phyloP scores from a whole-genome alignment of 2,329 filamentous ascomycete species.

The Cladophialophora chaetospira region DNA sequence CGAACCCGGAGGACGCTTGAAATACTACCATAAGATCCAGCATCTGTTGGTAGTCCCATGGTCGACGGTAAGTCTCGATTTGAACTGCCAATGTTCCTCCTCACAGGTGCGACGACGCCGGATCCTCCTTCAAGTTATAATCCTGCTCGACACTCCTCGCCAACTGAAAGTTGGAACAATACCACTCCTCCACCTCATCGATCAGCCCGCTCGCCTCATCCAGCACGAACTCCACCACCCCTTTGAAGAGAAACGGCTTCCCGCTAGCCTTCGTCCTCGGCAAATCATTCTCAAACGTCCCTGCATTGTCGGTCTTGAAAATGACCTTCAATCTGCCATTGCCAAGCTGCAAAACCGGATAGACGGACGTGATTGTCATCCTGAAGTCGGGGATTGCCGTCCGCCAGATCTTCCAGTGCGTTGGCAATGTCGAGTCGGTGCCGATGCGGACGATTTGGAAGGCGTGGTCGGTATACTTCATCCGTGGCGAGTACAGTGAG shows the following conservation, averaged over 20 bases:
- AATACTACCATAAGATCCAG: too few relatives aligned
- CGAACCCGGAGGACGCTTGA: too few relatives aligned
- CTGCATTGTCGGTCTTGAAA: background rate
- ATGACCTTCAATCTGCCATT: background rate
- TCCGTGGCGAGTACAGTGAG: background rate
- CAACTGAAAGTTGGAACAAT: slow-evolving; percentile 3
- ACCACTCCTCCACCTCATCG: slow-evolving; percentile 4
- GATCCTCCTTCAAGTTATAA: too few relatives aligned
- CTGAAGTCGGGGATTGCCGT: background rate
- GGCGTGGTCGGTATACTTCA: slow-evolving; percentile 5
- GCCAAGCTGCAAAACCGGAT: background rate
- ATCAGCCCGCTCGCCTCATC: background rate
- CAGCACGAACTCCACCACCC: background rate
- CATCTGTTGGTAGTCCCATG: too few relatives aligned
- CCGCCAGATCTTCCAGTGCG: slow-evolving; percentile 2
- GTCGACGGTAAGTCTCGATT: too few relatives aligned
- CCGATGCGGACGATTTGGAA: slow-evolving; percentile 6
- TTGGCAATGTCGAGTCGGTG: background rate
- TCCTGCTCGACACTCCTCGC: too few relatives aligned
- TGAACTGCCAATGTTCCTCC: too few relatives aligned
- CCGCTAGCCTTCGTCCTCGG: background rate
- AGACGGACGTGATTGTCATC: background rate
- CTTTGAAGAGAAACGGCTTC: slow-evolving; percentile 1
- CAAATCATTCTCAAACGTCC: slow-evolving; percentile 1
- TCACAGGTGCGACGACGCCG: too few relatives aligned